Conservation (phyloP, 306 rosid species). For the Chamaecrista fasciculata region DNA sequence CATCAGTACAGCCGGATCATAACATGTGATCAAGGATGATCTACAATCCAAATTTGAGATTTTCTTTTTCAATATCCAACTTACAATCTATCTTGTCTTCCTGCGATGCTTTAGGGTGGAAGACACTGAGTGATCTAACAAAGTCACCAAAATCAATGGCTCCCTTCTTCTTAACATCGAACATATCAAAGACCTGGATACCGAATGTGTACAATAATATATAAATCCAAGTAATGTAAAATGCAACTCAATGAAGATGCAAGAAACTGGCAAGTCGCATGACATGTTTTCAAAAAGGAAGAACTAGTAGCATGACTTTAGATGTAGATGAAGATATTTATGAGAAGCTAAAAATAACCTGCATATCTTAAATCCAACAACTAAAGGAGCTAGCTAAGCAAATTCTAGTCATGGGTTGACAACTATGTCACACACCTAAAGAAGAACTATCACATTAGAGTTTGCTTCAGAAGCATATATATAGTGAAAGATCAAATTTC, state of each 20-base stretch:
- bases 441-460: not conserved
- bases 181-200: constrained; percentile 78
- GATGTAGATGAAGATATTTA: not conserved
- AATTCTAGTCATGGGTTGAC: not conserved
- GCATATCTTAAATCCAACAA: not conserved
- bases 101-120: constrained; percentile 71
- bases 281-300: not conserved
- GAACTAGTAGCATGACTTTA: not conserved
- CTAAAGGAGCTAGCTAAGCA: not conserved
- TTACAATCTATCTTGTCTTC: constrained; percentile 85
- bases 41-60: not conserved
- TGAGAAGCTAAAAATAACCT: not conserved
- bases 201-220: constrained; percentile 28
- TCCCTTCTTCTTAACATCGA: constrained; percentile 75
- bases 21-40: not conserved
- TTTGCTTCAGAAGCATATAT: not conserved
- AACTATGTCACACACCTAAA: not conserved
- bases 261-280: not conserved
- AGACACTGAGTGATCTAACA: constrained; percentile 85
- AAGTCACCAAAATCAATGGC: constrained; percentile 87
- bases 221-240: not conserved
- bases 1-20: not conserved
- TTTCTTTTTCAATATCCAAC: constrained; percentile 35
- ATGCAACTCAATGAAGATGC: not conserved
- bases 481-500: not conserved